These are phyloP conservation scores for Groenewaldozyma auringiensis DNA, from an alignment of 1,139 yeast species.

Conservation along the genomic window DNA sequence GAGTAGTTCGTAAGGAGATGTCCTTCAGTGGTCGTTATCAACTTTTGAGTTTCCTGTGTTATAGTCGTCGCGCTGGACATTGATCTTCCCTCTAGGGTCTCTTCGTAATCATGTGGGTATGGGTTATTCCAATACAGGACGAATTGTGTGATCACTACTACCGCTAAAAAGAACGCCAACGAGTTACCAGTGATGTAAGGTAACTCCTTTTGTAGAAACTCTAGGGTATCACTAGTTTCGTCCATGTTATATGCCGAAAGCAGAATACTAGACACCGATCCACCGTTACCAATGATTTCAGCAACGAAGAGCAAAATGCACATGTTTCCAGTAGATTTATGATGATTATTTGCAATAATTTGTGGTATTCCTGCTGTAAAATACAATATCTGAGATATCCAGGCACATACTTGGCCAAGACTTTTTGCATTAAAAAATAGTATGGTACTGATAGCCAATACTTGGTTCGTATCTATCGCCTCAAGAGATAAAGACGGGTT, in stretches of 20 bases:
- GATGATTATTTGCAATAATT: slow-evolving; percentile 55
- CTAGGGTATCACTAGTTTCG: slow-evolving; percentile 46
- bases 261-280: slow-evolving; percentile 65
- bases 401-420: slow-evolving; percentile 44
- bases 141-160: slow-evolving; percentile 61
- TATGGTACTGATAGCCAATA: not conserved
- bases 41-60: not conserved
- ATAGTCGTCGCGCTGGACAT: not conserved
- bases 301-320: slow-evolving; percentile 70
- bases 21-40: not conserved
- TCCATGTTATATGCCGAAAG: slow-evolving; percentile 40
- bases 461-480: not conserved
- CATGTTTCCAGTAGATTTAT: slow-evolving; percentile 79
- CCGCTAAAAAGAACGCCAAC: slow-evolving; percentile 70
- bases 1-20: not conserved
- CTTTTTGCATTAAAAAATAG: too few relatives aligned
- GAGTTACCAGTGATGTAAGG: slow-evolving; percentile 80
- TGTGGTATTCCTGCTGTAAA: slow-evolving; percentile 77
- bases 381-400: slow-evolving; percentile 72
- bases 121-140: slow-evolving; percentile 24
- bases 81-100: not conserved
- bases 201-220: slow-evolving; percentile 56
- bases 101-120: slow-evolving; percentile 4
- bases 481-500: not conserved
- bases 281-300: slow-evolving; percentile 64